A percentile compares a stretch with the other conserved stretches of the same genome.
phyloP scores from a whole-genome alignment of 495 filamentous ascomycete species.

The Trypethelium eluteriae region DNA sequence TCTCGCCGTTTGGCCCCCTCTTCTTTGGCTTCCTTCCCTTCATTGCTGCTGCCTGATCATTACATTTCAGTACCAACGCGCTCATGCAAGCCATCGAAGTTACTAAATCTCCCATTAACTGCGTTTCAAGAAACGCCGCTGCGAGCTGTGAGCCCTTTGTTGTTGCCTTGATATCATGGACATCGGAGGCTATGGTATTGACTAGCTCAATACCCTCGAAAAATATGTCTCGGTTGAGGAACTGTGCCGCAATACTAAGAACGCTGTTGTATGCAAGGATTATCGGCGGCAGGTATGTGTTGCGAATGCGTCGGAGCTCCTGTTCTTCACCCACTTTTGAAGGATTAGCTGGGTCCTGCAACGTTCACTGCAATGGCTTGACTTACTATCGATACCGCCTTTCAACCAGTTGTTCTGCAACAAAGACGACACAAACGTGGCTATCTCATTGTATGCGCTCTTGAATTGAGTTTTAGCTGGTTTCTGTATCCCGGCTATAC shows the following conservation, averaged over 20 bases:
- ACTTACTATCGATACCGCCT: background rate
- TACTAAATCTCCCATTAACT: background rate
- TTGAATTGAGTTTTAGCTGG: background rate
- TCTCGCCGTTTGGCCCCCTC: slow-evolving; percentile 4
- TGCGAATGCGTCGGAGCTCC: slow-evolving; percentile 47
- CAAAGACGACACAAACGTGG: background rate
- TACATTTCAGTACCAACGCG: background rate
- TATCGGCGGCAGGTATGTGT: slow-evolving; percentile 70
- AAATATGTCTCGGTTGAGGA: background rate
- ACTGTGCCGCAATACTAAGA: slow-evolving; percentile 30
- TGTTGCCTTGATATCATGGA: background rate
- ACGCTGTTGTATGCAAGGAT: slow-evolving; percentile 71
- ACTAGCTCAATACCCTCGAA: background rate
- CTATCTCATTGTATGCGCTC: background rate
- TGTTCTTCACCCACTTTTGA: slow-evolving; percentile 17
- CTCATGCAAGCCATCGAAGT: slow-evolving; percentile 8
- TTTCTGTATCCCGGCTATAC: background rate
- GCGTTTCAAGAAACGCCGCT: background rate
- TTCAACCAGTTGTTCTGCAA: background rate
- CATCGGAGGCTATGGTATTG: background rate
- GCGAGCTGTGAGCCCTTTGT: background rate
- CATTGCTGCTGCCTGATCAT: background rate
- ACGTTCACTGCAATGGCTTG: background rate
- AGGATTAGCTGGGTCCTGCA: background rate
- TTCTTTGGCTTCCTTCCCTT: background rate